Base-by-base conservation (phyloP, 129 eudicot species). In the Centrapalus pauciflorus region DNA sequence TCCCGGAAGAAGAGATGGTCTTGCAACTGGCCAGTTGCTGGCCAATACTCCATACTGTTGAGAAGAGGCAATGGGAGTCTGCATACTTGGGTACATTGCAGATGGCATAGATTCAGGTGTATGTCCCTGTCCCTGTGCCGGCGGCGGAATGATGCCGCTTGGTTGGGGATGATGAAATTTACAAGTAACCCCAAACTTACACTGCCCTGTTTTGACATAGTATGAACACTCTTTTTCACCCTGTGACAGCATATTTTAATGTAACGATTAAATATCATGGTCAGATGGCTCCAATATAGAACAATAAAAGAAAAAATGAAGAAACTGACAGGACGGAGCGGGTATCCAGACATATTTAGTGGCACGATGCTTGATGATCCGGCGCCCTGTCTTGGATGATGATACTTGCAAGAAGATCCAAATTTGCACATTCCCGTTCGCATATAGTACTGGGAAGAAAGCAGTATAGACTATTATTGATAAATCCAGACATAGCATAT, bases 91-190 rank as follows among this genome's bases (percentile, higher is more conserved):
- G 73, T 81, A 88, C 17, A 78, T 61, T n/a, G 79, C 61, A 45
- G 89, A 78, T 45, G 77, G 23, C 35, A 61, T 21, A 55, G 72
- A 74, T 57, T 75, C 69, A 0, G 67, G 74, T 7, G 54, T 38
- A 4, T 37, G 79, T 19, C 80, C 76, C 16, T 76, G 74, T 16
- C 79, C 81, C 16, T 78, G 81, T 34, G 76, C 76, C 19, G 81
- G 78, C 21, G 72, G 65, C 59, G 75, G 4, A 41, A 79, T 81
- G 34, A 79, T 24, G 38, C 77, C 76, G 3, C 83, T 73, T 43
- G 95, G 92, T 64, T 80, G 98, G 57, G 98, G 96, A 78, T 93
- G 98, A 77, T 93, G 87, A 61, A 88, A 93, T 84, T 93, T 93
- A 75, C 98, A 93, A 65, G 95, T 86, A 57, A 74, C 65, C 54